A percentile compares a stretch with the other conserved stretches of the same genome.
Conservation (phyloP, 1,139 yeast species). For the Suhomyces maxii region DNA sequence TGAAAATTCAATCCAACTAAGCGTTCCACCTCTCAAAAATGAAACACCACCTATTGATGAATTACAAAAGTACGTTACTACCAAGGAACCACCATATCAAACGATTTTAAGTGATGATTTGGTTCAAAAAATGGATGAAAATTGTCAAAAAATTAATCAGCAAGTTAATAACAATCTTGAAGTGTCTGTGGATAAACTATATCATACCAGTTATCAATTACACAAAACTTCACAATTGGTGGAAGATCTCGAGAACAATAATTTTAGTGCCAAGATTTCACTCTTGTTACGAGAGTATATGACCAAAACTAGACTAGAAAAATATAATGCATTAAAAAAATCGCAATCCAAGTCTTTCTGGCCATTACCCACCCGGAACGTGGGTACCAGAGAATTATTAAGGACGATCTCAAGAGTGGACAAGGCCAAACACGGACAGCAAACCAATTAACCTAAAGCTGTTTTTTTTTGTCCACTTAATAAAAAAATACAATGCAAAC, state of each 20-base stretch:
- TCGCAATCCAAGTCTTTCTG: conserved; percentile 2
- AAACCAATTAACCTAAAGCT: not conserved
- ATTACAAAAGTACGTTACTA: conserved; percentile 6
- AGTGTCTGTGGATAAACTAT: conserved; percentile 15
- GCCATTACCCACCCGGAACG: conserved; percentile 9
- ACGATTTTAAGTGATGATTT: conserved; percentile 3
- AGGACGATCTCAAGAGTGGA: conserved; percentile 14
- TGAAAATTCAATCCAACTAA: conserved; percentile 10
- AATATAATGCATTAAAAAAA: conserved; percentile 3
- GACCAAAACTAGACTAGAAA: conserved; percentile 8
- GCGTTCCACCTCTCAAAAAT: conserved; percentile 18
- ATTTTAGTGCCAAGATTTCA: conserved; percentile 8
- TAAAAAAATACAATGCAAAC: too few relatives aligned
- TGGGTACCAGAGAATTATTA: conserved; percentile 12
- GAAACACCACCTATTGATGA: conserved; percentile 4
- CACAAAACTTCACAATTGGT: conserved; percentile 14
- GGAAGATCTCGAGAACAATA: conserved; percentile 6
- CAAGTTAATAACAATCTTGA: conserved; percentile 9
- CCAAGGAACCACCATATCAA: conserved; percentile 3
- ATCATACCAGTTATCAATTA: conserved; percentile 17
- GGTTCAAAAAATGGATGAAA: conserved; percentile 4
- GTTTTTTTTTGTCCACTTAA: too few relatives aligned
- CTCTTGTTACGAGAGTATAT: conserved; percentile 12
- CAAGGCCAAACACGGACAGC: not conserved
- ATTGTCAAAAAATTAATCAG: not conserved